Evolutionary conservation across 2,329 filamentous ascomycete genomes (phyloP).

Genomic region (Venturia effusa): DNA sequence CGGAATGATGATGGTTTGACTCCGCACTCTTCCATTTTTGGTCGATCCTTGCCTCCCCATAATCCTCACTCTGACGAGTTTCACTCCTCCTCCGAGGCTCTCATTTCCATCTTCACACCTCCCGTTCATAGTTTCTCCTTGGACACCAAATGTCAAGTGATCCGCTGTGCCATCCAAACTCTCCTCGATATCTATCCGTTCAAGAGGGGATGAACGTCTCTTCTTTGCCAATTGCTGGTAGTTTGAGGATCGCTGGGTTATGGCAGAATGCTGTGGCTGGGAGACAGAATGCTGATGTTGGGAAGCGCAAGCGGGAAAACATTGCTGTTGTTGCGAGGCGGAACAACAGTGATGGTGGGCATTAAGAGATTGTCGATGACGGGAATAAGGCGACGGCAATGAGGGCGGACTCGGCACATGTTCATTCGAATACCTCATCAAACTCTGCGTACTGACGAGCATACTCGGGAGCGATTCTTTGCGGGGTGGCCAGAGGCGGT

Average conservation of each 20-base stretch:
- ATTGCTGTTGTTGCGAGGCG: too few relatives aligned
- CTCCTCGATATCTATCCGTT: not conserved
- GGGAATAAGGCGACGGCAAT: not conserved
- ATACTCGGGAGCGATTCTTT: not conserved
- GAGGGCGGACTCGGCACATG: constrained; percentile 14
- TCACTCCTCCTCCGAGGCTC: not conserved
- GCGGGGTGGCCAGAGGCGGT: not conserved
- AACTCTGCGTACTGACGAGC: not conserved
- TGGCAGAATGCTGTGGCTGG: too few relatives aligned
- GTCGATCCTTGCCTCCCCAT: not conserved
- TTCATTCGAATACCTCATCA: not conserved
- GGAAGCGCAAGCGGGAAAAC: too few relatives aligned
- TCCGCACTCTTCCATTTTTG: not conserved
- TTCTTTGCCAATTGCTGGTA: not conserved
- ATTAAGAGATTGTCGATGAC: too few relatives aligned
- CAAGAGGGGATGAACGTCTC: not conserved
- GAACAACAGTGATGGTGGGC: too few relatives aligned
- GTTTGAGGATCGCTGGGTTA: too few relatives aligned
- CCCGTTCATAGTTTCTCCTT: not conserved
- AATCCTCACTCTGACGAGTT: not conserved
- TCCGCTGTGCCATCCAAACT: not conserved
- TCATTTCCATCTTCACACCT: not conserved
- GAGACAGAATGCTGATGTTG: too few relatives aligned
- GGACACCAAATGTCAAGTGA: not conserved
- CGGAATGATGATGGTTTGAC: not conserved